phyloP scores from a whole-genome alignment of 2,329 filamentous ascomycete species.

The Aurifilum marmelostoma region DNA sequence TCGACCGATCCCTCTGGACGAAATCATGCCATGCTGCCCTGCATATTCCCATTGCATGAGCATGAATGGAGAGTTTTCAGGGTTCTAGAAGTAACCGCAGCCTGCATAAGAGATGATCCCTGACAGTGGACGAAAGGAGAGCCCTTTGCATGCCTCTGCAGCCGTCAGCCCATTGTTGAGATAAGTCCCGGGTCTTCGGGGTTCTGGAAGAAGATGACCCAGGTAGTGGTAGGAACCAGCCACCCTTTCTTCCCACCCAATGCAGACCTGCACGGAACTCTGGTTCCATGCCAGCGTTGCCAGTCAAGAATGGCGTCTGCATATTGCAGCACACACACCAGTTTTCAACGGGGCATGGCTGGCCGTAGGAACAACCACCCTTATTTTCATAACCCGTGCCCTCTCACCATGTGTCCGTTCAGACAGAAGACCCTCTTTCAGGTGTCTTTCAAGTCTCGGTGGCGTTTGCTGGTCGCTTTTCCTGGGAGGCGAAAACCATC shows the following conservation, averaged over 20 bases:
- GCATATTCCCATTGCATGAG: background rate
- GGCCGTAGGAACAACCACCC: too few species aligned
- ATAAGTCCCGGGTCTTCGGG: background rate
- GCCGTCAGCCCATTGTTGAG: background rate
- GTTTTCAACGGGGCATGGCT: too few species aligned
- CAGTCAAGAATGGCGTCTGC: background rate
- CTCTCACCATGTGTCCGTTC: conserved; percentile 2
- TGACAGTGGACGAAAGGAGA: background rate
- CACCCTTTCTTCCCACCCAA: background rate
- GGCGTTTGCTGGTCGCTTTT: conserved; percentile 12
- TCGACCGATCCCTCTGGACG: background rate
- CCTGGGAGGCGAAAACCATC: conserved; percentile 2
- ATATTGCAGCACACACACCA: background rate
- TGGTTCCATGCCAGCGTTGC: background rate
- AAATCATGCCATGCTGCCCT: background rate
- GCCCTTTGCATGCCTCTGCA: background rate
- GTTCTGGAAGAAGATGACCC: background rate
- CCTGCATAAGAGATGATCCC: background rate
- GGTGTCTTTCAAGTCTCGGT: conserved; percentile 17
- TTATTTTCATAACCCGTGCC: background rate
- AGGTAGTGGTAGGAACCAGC: background rate
- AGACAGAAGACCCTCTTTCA: background rate
- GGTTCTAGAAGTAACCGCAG: background rate
- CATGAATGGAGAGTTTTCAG: background rate
- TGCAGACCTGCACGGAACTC: background rate